A percentile compares a stretch with the other conserved stretches of the same genome.
phyloP scores from a whole-genome alignment of 1,284 basidiomycete species.

The Xanthoconium separans region DNA sequence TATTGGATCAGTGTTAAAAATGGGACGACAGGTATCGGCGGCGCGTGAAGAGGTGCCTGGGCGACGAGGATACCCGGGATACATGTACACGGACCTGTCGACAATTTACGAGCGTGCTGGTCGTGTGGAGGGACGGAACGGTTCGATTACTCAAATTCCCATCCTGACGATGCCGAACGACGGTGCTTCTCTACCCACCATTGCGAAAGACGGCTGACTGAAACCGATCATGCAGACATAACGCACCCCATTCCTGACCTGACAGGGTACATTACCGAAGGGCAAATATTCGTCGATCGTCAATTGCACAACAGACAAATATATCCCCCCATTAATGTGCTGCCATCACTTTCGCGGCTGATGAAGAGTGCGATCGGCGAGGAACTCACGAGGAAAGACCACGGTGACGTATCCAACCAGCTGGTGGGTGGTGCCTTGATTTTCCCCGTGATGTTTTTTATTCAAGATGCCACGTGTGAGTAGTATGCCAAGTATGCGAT shows the following conservation, averaged over 20 bases:
- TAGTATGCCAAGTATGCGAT: conserved; percentile 97
- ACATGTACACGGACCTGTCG: conserved; percentile 99
- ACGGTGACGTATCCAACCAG: conserved; percentile 98
- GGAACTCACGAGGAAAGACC: conserved; percentile 95
- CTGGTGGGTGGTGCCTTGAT: conserved; percentile 54
- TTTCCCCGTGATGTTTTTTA: conserved; percentile 22
- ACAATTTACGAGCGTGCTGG: conserved; percentile 99
- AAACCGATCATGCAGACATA: conserved; percentile 69
- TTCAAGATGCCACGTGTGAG: conserved; percentile 34
- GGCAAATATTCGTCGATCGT: conserved; percentile 98
- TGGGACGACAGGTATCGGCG: conserved; percentile 75
- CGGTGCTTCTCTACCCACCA: conserved; percentile 49
- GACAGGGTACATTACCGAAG: conserved; percentile 99
- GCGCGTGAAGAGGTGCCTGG: conserved; percentile 99
- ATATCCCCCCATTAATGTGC: conserved; percentile 99
- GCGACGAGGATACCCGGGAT: conserved; percentile 98
- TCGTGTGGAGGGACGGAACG: conserved; percentile 96
- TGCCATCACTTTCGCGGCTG: conserved; percentile 96
- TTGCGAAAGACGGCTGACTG: conserved; percentile 25
- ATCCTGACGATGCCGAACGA: conserved; percentile 99
- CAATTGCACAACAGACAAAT: conserved; percentile 94
- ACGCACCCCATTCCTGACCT: conserved; percentile 99
- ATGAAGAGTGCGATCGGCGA: conserved; percentile 99
- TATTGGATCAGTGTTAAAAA: conserved; percentile 16
- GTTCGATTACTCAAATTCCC: conserved; percentile 99